Base-by-base conservation (phyloP, 495 filamentous ascomycete species). In the Xylaria palmicola region DNA sequence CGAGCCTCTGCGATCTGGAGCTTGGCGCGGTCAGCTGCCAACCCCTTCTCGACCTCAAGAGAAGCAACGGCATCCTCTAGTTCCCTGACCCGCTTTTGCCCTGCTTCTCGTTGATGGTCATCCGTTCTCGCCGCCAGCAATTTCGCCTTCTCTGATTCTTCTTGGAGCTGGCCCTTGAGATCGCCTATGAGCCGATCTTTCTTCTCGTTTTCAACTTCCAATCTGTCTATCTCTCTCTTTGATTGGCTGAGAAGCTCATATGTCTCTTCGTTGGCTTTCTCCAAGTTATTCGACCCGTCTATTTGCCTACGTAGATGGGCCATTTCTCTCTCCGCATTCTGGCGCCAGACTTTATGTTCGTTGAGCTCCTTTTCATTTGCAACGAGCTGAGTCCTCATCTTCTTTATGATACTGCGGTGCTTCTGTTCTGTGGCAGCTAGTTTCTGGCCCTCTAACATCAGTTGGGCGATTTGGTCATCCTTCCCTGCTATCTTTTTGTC, bases 401-500 rank as follows among this genome's bases (percentile, higher is more conserved):
- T 93, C 76, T 93, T 97, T 62, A 98, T 87, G 2, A 86, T 87
- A 13, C 85, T 87, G 40, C 92, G 80, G 62, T 94, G 87, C 65
- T 90, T 89, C 66, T 97, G 81, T 65, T 98, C 94, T 15, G 85
- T 88, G 65, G 88, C 90, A 3, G 89, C 90, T 10, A 98, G 81
- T 61, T 90, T 92, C 68, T 96, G 91, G 0, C 95, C 94, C 74
- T 98, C 94, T 67, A 95, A 88, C 74, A 98, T 88, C 13, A 98
- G 77, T 41, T 92, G 79, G 5, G 91, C 90, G 59, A 97, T 94
- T 64, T 90, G 88, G 64, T 93, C 91, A 62, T 97, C 91, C 60
- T 92, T 93, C 68, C 94, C 92, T 8, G 90, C 86, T 8, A 97
- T 74, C 66, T 89, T 90, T 70, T 87, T 90, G 54, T 96, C 90